Percentiles rank a stretch among this genome's conserved stretches.
Evolutionary conservation across 202 grass and related monocot species (phyloP).

Genomic region (Panicum virgatum): DNA sequence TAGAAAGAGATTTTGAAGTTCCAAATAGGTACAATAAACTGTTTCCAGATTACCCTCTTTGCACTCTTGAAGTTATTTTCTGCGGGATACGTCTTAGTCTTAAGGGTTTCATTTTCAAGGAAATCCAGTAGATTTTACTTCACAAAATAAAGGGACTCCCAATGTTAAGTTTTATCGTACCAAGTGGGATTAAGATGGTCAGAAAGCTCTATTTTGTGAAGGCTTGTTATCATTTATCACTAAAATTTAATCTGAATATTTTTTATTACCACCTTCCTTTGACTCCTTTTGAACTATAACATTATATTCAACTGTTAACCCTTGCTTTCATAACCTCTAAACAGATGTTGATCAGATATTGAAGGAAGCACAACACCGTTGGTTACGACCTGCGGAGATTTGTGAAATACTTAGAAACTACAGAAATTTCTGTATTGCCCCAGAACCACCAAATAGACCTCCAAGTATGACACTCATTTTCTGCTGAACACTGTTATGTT

Average conservation of each 20-base stretch:
- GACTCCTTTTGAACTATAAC: constrained; percentile 16
- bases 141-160: neutral
- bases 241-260: neutral
- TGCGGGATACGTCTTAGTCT: neutral
- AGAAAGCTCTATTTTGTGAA: constrained; percentile 19
- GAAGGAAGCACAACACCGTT: constrained; percentile 77
- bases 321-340: constrained; percentile 8
- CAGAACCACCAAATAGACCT: constrained; percentile 88
- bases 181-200: neutral
- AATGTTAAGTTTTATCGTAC: neutral
- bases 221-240: neutral
- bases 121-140: neutral
- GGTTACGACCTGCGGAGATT: constrained; percentile 93
- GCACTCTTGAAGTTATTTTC: neutral
- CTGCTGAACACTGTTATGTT: neutral
- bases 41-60: neutral
- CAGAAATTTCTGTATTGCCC: constrained; percentile 71
- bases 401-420: constrained; percentile 97
- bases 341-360: constrained; percentile 95
- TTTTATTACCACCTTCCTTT: neutral
- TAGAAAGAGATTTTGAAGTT: too few species aligned
- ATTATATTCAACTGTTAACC: constrained; percentile 29
- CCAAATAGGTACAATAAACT: too few species aligned
- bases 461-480: constrained; percentile 62
- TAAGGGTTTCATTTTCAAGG: neutral